These are phyloP conservation scores for Mycena chlorophos DNA, from an alignment of 768 basidiomycete genomes.

Conservation along the genomic window DNA sequence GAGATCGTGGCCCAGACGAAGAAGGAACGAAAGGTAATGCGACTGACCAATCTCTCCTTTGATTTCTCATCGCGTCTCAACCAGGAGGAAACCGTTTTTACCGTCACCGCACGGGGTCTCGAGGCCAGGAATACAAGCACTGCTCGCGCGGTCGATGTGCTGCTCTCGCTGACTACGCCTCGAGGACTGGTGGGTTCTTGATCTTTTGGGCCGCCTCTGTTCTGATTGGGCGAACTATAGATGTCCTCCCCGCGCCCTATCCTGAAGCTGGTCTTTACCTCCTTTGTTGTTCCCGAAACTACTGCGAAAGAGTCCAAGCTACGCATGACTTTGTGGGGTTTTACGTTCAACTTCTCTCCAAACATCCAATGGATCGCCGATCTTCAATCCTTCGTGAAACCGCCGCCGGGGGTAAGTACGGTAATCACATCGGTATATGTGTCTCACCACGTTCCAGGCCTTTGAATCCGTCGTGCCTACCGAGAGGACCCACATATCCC, in stretches of 20 bases:
- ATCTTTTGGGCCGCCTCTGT: constrained; percentile 4
- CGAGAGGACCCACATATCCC: constrained; percentile 73
- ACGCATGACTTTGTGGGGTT: constrained; percentile 60
- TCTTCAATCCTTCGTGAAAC: constrained; percentile 63
- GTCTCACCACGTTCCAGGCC: constrained; percentile 43
- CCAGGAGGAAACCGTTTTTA: constrained; percentile 72
- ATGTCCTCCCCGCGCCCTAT: constrained; percentile 47
- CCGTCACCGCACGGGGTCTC: constrained; percentile 62
- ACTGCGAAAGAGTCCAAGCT: constrained; percentile 78
- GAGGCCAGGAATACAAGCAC: constrained; percentile 49
- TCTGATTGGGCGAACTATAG: constrained; percentile 31
- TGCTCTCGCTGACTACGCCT: constrained; percentile 58
- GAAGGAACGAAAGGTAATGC: constrained; percentile 66
- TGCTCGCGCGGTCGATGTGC: constrained; percentile 35
- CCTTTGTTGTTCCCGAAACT: constrained; percentile 57
- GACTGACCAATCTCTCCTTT: constrained; percentile 14
- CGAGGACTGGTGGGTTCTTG: constrained; percentile 54
- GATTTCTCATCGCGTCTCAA: constrained; percentile 5
- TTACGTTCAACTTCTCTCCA: constrained; percentile 62
- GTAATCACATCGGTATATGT: not conserved
- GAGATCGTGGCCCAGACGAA: constrained; percentile 66
- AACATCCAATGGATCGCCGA: constrained; percentile 66
- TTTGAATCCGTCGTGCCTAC: constrained; percentile 93
- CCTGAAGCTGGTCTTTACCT: constrained; percentile 67
- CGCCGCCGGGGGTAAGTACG: constrained; percentile 83